Evolutionary conservation across 805 yeast genomes (phyloP).

Genomic region (Torulaspora gathmanii): DNA sequence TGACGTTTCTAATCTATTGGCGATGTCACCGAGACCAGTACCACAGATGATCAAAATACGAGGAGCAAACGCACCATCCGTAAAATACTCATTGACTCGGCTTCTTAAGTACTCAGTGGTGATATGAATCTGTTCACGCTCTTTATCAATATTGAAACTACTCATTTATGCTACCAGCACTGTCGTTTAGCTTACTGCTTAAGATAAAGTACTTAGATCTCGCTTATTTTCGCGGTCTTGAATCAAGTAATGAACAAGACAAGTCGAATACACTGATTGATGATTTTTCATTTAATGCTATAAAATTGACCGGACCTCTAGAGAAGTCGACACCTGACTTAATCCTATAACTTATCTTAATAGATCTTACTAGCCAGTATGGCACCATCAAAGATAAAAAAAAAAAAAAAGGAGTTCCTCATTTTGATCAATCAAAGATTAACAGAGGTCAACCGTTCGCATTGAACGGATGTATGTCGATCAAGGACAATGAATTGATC

Average conservation of each 20-base stretch:
- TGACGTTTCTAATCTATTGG: slow-evolving; percentile 39
- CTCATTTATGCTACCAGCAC: slow-evolving; percentile 5
- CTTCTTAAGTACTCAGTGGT: slow-evolving; percentile 17
- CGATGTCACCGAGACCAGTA: slow-evolving; percentile 87
- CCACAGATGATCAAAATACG: slow-evolving; percentile 83
- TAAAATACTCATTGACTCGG: slow-evolving; percentile 16
- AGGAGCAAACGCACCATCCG: slow-evolving; percentile 39
- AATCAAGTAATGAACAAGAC: not conserved
- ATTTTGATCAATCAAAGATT: not conserved
- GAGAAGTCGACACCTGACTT: not conserved
- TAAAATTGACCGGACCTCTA: not conserved
- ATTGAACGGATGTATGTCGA: not conserved
- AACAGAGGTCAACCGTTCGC: not conserved
- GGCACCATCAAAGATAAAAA: not conserved
- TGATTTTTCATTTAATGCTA: not conserved
- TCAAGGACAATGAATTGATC: not conserved
- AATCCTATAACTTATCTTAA: not conserved
- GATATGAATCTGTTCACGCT: slow-evolving; percentile 16
- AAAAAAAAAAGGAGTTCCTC: not conserved
- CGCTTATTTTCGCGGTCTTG: not conserved
- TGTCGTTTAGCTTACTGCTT: not conserved
- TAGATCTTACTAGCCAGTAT: too few relatives aligned
- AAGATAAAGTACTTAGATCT: not conserved
- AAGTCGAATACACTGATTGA: not conserved
- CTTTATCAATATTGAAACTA: slow-evolving; percentile 16